Conservation (phyloP, 2,329 filamentous ascomycete genomes). For the Fusarium nurragi region DNA sequence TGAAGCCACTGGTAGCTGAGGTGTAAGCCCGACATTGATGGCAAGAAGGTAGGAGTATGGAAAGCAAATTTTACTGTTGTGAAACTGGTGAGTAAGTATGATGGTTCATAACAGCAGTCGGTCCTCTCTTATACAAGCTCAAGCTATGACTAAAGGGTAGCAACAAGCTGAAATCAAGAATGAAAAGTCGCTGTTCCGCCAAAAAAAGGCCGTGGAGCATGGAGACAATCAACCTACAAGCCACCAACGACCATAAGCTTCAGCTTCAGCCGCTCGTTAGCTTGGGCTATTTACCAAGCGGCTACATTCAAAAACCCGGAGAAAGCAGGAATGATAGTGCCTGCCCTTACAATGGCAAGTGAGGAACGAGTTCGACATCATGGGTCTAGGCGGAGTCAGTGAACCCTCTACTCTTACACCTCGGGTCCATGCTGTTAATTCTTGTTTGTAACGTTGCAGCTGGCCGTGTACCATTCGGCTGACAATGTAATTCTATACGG, state of each 20-base stretch:
- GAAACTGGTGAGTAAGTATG: background rate
- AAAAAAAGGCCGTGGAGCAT: slow-evolving; percentile 3
- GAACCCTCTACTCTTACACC: background rate
- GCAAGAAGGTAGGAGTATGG: background rate
- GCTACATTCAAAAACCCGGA: background rate
- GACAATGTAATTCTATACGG: background rate
- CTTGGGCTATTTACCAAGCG: slow-evolving; percentile 1
- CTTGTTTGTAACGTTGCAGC: slow-evolving; percentile 2
- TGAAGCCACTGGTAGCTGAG: slow-evolving; percentile 43
- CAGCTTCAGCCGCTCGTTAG: slow-evolving; percentile 24
- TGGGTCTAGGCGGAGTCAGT: background rate
- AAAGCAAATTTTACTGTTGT: background rate
- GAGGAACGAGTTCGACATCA: background rate
- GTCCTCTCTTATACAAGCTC: slow-evolving; percentile 14
- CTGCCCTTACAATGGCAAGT: background rate
- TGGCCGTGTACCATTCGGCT: background rate
- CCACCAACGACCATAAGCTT: slow-evolving; percentile 20
- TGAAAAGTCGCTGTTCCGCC: too few relatives aligned
- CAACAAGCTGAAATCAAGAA: too few relatives aligned
- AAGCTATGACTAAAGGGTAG: background rate
- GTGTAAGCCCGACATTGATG: slow-evolving; percentile 41
- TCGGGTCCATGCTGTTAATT: background rate
- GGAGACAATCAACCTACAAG: slow-evolving; percentile 21
- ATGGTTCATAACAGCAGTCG: background rate
- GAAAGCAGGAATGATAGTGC: slow-evolving; percentile 8